A percentile compares a stretch with the other conserved stretches of the same genome.
Evolutionary conservation across 148 eudicot genomes (phyloP).

Genomic region (Agrostemma githago): DNA sequence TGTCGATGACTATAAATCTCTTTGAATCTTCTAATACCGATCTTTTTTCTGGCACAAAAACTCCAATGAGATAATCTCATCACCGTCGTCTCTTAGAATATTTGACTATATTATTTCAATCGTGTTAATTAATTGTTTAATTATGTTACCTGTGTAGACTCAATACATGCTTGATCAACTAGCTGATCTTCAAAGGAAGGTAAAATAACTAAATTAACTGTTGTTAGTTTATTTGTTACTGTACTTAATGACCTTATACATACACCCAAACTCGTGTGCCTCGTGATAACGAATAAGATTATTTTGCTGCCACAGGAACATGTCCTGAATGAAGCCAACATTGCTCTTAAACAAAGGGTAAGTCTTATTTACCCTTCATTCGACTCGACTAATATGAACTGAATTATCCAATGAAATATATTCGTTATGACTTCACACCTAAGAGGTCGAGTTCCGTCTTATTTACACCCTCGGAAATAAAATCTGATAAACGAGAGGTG

Average conservation of each 20-base stretch:
- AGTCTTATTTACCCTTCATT: conserved; percentile 1
- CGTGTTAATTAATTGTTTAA: background rate
- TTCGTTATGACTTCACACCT: too few relatives aligned
- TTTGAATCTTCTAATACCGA: too few relatives aligned
- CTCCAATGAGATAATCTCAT: too few relatives aligned
- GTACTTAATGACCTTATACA: background rate
- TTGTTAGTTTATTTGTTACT: background rate
- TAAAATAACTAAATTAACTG: conserved; percentile 23
- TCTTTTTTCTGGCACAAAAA: too few relatives aligned
- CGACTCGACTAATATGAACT: too few relatives aligned
- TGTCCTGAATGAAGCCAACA: conserved; percentile 76
- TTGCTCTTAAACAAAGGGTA: conserved; percentile 69
- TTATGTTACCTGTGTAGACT: conserved; percentile 47
- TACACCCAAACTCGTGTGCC: background rate
- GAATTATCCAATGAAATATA: too few relatives aligned
- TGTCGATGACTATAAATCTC: too few relatives aligned
- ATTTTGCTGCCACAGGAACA: conserved; percentile 53
- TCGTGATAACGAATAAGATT: background rate
- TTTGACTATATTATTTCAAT: too few relatives aligned
- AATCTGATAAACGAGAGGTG: too few relatives aligned
- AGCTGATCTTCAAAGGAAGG: conserved; percentile 76
- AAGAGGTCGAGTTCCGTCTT: too few relatives aligned
- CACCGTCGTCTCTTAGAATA: too few relatives aligned
- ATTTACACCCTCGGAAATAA: too few relatives aligned
- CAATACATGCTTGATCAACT: conserved; percentile 81